Base-by-base conservation (phyloP, 306 rosid genomes). In the Vigna trinervia region DNA sequence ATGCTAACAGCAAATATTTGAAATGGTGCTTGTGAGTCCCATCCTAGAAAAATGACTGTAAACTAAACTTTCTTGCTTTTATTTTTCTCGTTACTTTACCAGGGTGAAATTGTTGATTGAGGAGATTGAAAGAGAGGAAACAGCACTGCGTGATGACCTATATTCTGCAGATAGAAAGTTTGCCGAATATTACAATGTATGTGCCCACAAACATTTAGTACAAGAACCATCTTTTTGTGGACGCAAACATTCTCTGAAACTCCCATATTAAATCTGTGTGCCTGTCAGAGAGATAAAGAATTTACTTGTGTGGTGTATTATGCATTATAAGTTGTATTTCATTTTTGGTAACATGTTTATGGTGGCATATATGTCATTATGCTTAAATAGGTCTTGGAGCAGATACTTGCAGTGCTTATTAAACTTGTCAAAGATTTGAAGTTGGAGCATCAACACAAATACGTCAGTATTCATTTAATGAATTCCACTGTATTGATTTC, bases 371-470 rank as follows among this genome's bases (percentile, higher is more conserved):
- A 78, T 23, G 52, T 8, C 17, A 8, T 80, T 69, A 68, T 75
- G 73, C 76, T 82, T 48, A 53, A 80, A 53, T 76, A 96, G 99
- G 98, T 96, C 62, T 80, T 92, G 73, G 96, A 96, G 92, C 99
- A 92, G 89, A 92, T 92, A 67, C 87, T 96, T 82, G 97, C 90
- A 57, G 93, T 96, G 57, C 94, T 92, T 71, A 88, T 89, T 64
- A 96, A 89, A 88, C 91, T 96, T 58, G 97, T 96, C 74, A 88
- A 90, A 84, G 97, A 91, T 88, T 87, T 96, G 90, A 92, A 92
- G 89, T 85, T 92, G 89, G 97, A 91, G 65, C 97, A 89, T 83
- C 99, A 96, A 68, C 96, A 92, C 71, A 92, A 91, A 87, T 88
- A 88, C 74, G 98, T 92, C 79, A 84, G 90, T 57, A 61, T 57